Percentiles rank a stretch among this genome's conserved stretches.
phyloP scores from a whole-genome alignment of 331 rosid species.

The Prunus yedoensis region DNA sequence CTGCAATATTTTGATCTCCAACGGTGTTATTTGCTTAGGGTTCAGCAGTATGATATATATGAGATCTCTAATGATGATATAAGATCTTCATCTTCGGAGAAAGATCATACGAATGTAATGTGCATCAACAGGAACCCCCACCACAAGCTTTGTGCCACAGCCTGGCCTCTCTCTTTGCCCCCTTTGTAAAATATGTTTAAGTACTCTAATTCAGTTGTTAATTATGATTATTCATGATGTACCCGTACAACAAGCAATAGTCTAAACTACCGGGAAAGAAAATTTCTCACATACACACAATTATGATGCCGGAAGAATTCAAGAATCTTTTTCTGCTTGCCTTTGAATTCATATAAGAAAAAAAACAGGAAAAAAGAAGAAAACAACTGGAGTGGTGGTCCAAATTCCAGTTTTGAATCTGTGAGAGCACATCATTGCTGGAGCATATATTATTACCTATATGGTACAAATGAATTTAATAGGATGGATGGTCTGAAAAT shows the following conservation, averaged over 20 bases:
- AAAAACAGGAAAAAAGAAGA: too few species aligned
- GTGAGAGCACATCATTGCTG: neutral
- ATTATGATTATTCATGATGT: too few species aligned
- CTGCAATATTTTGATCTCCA: conserved; percentile 24
- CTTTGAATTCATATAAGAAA: too few species aligned
- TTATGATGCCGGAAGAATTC: too few species aligned
- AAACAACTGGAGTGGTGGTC: neutral
- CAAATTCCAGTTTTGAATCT: neutral
- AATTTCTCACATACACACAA: too few species aligned
- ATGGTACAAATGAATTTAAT: neutral
- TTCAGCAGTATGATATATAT: too few species aligned
- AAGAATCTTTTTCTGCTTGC: accelerated
- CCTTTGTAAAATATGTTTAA: neutral
- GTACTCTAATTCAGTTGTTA: neutral
- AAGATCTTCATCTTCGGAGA: conserved; percentile 5
- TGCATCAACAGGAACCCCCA: conserved; percentile 38
- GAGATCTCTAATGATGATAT: neutral
- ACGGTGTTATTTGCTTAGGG: neutral
- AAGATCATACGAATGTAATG: conserved; percentile 12
- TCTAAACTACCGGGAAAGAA: accelerated
- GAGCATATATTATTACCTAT: neutral
- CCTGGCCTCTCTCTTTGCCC: neutral
- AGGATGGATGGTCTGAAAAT: neutral
- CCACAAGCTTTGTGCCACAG: conserved; percentile 3
- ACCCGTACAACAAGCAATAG: accelerated